Evolutionary conservation across 108 stramenopile genomes (phyloP), one percentile per base, ranked within the genome.

Genomic region (Skeletonema grethae): DNA sequence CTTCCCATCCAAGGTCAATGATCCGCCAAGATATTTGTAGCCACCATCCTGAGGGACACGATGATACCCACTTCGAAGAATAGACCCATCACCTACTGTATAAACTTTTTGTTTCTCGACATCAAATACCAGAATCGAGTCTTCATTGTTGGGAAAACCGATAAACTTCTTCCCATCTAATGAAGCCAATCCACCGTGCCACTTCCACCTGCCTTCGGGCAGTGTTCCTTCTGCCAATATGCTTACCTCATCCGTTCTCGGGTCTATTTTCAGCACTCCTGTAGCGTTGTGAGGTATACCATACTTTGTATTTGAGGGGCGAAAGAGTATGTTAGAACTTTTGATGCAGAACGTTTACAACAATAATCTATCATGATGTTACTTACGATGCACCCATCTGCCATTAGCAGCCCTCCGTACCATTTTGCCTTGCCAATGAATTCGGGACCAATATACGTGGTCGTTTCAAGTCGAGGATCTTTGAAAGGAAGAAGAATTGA

Each of bases 21-120:
- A 76, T 5, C 88, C 88, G 9, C 88, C 88, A n/a, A 89, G 72
- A 63, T 87, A 89, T 41, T 89, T 89, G 69, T 89, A 89, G 30
- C 77, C 32, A 7, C 83, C 77, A 64, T 89, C 88, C 64, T 84
- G 85, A 9, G 87, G 87, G 31, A 86, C 83, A 22, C 88, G 82
- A 77, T 89, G 88, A 18, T 82, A 75, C 3, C 88, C 88, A 63
- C 84, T 85, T 46, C 65, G 57, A 10, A 87, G 61, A n/a, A 85
- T 69, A 10, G 66, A 35, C 1, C 57, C 34, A 66, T 79, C 82
- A 15, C 88, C 84, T 32, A 85, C 64, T 13, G 62, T 80, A 57
- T 84, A 82, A 25, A 89, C 84, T 15, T 35, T 30, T 57, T 79
- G 60, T 57, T 72, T 61, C 24, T 69, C 25, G 8, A 84, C 81